A percentile compares a stretch with the other conserved stretches of the same genome.
Conservation (phyloP, 2,329 filamentous ascomycete genomes). For the Fusarium proliferatum region DNA sequence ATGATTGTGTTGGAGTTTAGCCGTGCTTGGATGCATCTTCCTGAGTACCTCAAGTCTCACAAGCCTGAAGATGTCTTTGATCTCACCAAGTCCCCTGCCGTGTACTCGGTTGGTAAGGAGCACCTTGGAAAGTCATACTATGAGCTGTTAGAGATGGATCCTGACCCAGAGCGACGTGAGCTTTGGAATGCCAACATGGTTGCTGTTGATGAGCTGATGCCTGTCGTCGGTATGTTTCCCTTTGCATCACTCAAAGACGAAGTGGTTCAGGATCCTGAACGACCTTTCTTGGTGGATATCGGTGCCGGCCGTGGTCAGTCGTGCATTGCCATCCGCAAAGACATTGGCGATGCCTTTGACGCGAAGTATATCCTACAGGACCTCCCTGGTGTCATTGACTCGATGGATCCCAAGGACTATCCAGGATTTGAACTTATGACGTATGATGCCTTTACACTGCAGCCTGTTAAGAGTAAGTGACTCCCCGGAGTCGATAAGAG, state of each 20-base stretch:
- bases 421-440: conserved; percentile 44
- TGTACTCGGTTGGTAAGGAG: conserved; percentile 47
- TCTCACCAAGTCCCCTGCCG: conserved; percentile 48
- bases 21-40: conserved; percentile 40
- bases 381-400: conserved; percentile 47
- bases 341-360: conserved; percentile 35
- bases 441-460: conserved; percentile 33
- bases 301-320: conserved; percentile 49
- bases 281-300: conserved; percentile 48
- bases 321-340: conserved; percentile 45
- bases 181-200: conserved; percentile 51
- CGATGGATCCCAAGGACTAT: conserved; percentile 32
- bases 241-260: conserved; percentile 46
- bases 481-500: fast-evolving
- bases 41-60: conserved; percentile 49
- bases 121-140: conserved; percentile 50
- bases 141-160: conserved; percentile 47
- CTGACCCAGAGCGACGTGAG: conserved; percentile 44
- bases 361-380: conserved; percentile 50
- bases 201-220: conserved; percentile 48
- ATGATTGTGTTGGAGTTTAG: conserved; percentile 49
- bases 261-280: conserved; percentile 44
- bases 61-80: conserved; percentile 48
- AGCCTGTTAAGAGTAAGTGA: conserved; percentile 39
- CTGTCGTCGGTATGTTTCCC: conserved; percentile 51